Evolutionary conservation across 2,329 filamentous ascomycete species (phyloP).

Genomic region (Taxawa tesnikishii): DNA sequence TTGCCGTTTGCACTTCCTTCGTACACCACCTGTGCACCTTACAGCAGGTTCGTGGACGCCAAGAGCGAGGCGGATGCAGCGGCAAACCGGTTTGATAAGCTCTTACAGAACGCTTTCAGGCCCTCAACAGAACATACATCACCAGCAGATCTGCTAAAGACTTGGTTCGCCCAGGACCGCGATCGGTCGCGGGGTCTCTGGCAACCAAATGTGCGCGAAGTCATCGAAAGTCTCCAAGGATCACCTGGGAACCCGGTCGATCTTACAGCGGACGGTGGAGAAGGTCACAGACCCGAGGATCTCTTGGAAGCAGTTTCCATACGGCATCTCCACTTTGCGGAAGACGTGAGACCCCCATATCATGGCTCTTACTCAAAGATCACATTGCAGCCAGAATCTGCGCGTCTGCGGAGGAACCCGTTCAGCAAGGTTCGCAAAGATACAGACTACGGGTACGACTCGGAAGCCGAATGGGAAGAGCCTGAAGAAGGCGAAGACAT

Average conservation of each 20-base stretch:
- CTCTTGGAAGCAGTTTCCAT: slow-evolving; percentile 45
- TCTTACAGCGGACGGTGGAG: slow-evolving; percentile 24
- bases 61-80: neutral
- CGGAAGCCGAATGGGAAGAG: slow-evolving; percentile 74
- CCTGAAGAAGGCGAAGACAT: slow-evolving; percentile 60
- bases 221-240: slow-evolving; percentile 33
- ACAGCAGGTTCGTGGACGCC: slow-evolving; percentile 32
- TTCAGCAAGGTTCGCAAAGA: slow-evolving; percentile 44
- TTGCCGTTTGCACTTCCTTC: slow-evolving; percentile 69
- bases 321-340: slow-evolving; percentile 50
- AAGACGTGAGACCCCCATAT: slow-evolving; percentile 55
- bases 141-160: neutral
- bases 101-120: neutral
- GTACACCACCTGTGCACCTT: slow-evolving; percentile 56
- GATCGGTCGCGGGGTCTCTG: slow-evolving; percentile 4
- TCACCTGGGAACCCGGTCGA: slow-evolving; percentile 26
- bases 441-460: slow-evolving; percentile 73
- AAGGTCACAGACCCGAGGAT: slow-evolving; percentile 21
- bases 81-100: slow-evolving; percentile 3
- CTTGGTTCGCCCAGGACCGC: slow-evolving; percentile 2
- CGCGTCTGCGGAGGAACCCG: slow-evolving; percentile 41
- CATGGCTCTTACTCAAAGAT: slow-evolving; percentile 58
- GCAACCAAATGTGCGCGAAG: slow-evolving; percentile 17
- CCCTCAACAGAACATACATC: neutral
- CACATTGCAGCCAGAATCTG: slow-evolving; percentile 30